Evolutionary conservation across 2,329 filamentous ascomycete species (phyloP), one percentile per base, ranked within the genome.

Genomic region (Scytalidium lignicola): DNA sequence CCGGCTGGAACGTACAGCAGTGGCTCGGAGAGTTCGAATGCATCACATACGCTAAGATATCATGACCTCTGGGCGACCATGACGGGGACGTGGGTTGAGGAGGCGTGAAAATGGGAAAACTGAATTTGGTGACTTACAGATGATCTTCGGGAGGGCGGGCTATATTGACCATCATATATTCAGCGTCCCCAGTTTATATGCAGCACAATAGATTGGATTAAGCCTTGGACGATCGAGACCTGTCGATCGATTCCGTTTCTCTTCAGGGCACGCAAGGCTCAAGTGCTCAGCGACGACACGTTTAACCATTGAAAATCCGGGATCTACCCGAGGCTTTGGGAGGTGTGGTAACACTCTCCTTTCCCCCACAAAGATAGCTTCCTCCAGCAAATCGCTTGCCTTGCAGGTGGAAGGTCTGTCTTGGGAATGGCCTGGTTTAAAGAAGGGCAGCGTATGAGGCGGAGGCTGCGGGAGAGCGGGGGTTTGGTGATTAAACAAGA

Each of bases 51-150:
- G 19, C 44, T 50, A n/a, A 44, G 49, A 2, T 58, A 59, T 51
- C 53, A 56, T 45, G 57, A 61, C 49, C 32, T 63, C 9, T 63
- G 61, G 61, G 58, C 56, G 7, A 62, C 58, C 3, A 62, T 64
- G 61, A 62, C 59, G 13, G 51, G 55, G 12, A 57, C 49, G 10
- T 62, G 61, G 57, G 58, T 56, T 9, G 53, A 53, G 20, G 47
- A 54, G 21, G 44, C 47, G 32, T 41, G n/a, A 26, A 10, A 47
- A 17, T 4, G n/a, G n/a, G n/a, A n/a, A n/a, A 5, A 7, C 32
- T 37, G 12, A 37, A 37, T 37, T 17, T 15, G 32, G 32, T 15
- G 32, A 17, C 10, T 37, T 37, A 13, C 32, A 13, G n/a, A 13
- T 37, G 32, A 37, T 37, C 32, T 7, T 37, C 32, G 10, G 32